Percentiles rank a stretch among this genome's conserved stretches.
Conservation (phyloP, 1,284 basidiomycete species). For the Papiliotrema fonsecae region DNA sequence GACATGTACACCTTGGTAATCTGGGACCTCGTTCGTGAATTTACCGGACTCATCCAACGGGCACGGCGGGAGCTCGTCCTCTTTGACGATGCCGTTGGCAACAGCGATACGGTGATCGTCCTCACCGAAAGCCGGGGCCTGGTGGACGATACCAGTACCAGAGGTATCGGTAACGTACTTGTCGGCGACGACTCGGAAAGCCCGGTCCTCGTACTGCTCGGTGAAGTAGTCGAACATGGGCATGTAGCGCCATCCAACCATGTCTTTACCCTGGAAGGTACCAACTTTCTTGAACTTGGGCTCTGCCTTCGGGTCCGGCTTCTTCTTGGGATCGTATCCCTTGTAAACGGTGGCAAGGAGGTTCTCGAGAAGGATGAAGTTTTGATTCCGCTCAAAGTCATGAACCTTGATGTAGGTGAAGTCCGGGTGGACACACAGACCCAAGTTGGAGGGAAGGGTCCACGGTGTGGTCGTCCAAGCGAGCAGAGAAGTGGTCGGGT, state of each 20-base stretch:
- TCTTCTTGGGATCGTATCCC: constrained; percentile 59
- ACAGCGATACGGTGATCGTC: constrained; percentile 95
- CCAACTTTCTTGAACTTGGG: constrained; percentile 91
- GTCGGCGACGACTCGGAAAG: constrained; percentile 85
- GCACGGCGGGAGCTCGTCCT: constrained; percentile 92
- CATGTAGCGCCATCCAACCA: constrained; percentile 95
- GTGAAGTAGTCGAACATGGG: constrained; percentile 96
- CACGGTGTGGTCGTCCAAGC: constrained; percentile 99
- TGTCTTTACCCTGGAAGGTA: constrained; percentile 79
- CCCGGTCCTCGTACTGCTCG: constrained; percentile 86
- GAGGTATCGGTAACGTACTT: constrained; percentile 90
- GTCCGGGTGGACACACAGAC: constrained; percentile 91
- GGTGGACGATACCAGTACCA: constrained; percentile 98
- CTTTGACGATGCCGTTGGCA: constrained; percentile 70
- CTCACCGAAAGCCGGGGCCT: constrained; percentile 97
- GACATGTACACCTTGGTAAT: constrained; percentile 85
- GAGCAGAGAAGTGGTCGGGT: constrained; percentile 81
- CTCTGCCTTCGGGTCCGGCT: constrained; percentile 62
- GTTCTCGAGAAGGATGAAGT: constrained; percentile 89
- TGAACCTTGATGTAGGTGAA: constrained; percentile 96
- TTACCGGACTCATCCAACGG: constrained; percentile 86
- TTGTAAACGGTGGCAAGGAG: constrained; percentile 90
- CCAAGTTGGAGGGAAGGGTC: constrained; percentile 95
- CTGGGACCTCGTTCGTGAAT: constrained; percentile 84
- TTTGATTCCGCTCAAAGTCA: constrained; percentile 79